Evolutionary conservation across 257 asterid genomes (phyloP).

Genomic region (Solanum piurae): DNA sequence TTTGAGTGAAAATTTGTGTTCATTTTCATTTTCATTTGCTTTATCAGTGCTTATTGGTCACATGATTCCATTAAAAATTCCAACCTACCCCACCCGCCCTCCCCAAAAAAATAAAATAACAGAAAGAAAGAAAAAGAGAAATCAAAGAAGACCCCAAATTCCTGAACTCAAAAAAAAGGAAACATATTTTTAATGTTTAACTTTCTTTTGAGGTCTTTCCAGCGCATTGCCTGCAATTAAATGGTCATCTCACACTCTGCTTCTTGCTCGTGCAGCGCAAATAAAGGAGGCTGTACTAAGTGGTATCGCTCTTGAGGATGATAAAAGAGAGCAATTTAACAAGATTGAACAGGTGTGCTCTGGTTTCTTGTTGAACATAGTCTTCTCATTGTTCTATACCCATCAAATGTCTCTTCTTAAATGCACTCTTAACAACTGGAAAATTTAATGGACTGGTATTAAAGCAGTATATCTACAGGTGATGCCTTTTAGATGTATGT

Average conservation of each 20-base stretch:
- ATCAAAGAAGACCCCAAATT: background rate
- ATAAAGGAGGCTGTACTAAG: conserved; percentile 86
- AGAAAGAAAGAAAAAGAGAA: background rate
- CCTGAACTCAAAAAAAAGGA: background rate
- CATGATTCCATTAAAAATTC: background rate
- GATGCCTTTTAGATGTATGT: background rate
- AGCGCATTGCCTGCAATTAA: background rate
- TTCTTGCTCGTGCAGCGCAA: conserved; percentile 48
- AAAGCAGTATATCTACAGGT: background rate
- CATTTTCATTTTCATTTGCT: background rate
- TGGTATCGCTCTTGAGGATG: conserved; percentile 92
- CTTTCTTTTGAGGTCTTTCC: background rate
- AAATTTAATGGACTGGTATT: background rate
- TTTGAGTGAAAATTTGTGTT: background rate
- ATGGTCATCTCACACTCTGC: background rate
- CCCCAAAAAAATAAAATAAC: background rate
- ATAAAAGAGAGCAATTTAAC: conserved; percentile 77
- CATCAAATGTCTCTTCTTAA: background rate
- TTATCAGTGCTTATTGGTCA: background rate
- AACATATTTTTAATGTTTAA: background rate
- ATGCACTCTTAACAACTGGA: background rate
- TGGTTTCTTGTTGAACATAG: background rate
- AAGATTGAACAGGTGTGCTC: conserved; percentile 70
- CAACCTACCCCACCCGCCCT: background rate
- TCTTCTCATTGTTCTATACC: background rate